phyloP scores from a whole-genome alignment of 1,139 yeast species.

The Zygoascus meyerae region DNA sequence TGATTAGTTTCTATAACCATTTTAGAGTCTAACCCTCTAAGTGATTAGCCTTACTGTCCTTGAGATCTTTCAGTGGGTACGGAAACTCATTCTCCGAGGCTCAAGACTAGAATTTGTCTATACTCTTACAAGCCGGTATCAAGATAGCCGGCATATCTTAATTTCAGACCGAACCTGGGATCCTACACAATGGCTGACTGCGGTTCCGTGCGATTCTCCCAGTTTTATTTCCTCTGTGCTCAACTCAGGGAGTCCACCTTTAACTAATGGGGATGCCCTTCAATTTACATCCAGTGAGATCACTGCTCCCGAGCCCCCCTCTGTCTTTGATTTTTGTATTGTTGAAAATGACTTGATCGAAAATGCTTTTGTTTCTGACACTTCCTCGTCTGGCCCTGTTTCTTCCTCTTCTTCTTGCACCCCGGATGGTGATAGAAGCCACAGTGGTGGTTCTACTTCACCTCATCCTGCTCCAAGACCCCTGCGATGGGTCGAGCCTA shows the following conservation, averaged over 20 bases:
- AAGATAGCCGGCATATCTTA: too few species aligned
- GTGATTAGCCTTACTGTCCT: neutral
- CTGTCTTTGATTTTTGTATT: neutral
- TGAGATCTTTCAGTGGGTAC: neutral
- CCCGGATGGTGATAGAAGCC: neutral
- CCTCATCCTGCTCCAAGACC: neutral
- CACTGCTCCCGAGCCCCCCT: too few species aligned
- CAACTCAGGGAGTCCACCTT: neutral
- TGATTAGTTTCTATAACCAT: neutral
- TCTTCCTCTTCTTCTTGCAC: neutral
- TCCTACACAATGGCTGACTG: neutral
- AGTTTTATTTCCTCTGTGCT: neutral
- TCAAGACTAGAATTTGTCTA: neutral
- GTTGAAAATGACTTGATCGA: neutral
- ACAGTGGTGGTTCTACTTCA: neutral
- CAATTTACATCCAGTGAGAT: neutral
- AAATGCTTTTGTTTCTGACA: neutral
- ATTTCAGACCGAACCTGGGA: too few species aligned
- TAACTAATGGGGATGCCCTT: neutral
- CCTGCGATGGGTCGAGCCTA: constrained; percentile 2
- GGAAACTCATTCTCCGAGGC: neutral
- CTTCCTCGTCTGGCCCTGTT: neutral
- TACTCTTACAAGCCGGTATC: too few species aligned
- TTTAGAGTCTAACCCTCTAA: neutral
- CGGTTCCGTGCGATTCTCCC: neutral